Evolutionary conservation across 371 early-diverging fungal species (phyloP).

Genomic region (Mucor indicus): DNA sequence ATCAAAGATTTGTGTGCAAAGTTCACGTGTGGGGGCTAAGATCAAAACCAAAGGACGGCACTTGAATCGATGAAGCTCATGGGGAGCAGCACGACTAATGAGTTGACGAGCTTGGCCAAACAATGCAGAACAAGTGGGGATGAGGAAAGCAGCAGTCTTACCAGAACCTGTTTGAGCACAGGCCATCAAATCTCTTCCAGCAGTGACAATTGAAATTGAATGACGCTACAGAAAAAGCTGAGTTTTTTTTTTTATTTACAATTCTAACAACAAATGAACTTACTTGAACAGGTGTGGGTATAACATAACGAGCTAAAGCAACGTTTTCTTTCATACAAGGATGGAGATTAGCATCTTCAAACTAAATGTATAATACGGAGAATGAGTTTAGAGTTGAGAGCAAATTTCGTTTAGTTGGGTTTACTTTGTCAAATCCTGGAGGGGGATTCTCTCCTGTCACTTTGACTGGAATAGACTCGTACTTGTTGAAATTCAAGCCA

Average conservation of each 20-base stretch:
- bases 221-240: slow-evolving; percentile 23
- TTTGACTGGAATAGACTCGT: slow-evolving; percentile 50
- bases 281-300: slow-evolving; percentile 74
- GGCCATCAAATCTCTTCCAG: slow-evolving; percentile 71
- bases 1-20: slow-evolving; percentile 47
- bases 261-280: neutral
- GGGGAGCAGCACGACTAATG: slow-evolving; percentile 28
- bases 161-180: slow-evolving; percentile 84
- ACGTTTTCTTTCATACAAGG: slow-evolving; percentile 57
- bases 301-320: slow-evolving; percentile 49
- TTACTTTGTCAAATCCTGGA: slow-evolving; percentile 35
- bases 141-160: slow-evolving; percentile 74
- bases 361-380: slow-evolving; percentile 31
- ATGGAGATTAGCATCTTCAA: slow-evolving; percentile 46
- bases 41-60: slow-evolving; percentile 38
- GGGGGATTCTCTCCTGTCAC: slow-evolving; percentile 49
- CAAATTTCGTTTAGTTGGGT: neutral
- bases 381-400: neutral
- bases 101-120: slow-evolving; percentile 28
- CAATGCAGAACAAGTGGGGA: slow-evolving; percentile 52
- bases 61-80: slow-evolving; percentile 22
- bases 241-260: neutral
- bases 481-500: slow-evolving; percentile 61
- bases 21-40: slow-evolving; percentile 45
- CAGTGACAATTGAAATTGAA: slow-evolving; percentile 64